A percentile compares a stretch with the other conserved stretches of the same genome.
phyloP scores from a whole-genome alignment of 192 early-diverging fungal genomes.

The Backusella liffmaniae region DNA sequence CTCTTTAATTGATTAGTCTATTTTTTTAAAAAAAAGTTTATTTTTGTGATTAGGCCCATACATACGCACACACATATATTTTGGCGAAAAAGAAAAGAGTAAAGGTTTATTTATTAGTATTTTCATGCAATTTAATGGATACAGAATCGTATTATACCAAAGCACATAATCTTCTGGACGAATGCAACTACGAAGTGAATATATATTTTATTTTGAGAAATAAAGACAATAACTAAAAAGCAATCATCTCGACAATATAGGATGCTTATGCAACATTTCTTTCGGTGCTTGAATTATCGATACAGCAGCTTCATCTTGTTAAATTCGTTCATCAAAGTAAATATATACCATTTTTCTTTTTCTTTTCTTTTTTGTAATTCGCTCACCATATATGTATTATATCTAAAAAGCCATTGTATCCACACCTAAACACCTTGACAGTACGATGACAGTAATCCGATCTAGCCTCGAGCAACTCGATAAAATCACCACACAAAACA shows the following conservation, averaged over 20 bases:
- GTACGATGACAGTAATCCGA: neutral
- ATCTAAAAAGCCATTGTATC: neutral
- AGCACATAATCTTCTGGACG: constrained; percentile 40
- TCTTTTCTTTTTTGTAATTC: neutral
- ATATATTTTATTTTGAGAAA: neutral
- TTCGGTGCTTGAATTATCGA: constrained; percentile 41
- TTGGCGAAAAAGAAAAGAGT: neutral
- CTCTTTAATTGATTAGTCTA: neutral
- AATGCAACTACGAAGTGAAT: constrained; percentile 46
- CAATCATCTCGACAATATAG: neutral
- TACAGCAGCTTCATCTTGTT: constrained; percentile 45
- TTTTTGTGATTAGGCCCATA: neutral
- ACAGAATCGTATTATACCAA: constrained; percentile 10
- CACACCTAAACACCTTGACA: neutral
- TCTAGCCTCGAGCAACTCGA: constrained; percentile 17
- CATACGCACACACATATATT: neutral
- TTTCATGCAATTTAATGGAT: neutral
- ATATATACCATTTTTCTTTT: neutral
- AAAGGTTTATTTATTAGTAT: neutral
- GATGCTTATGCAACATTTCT: constrained; percentile 46
- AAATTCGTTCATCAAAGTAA: constrained; percentile 59
- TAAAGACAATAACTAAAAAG: neutral
- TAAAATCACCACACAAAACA: constrained; percentile 13
- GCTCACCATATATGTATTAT: neutral
- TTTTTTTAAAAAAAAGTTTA: neutral